These are phyloP conservation scores for Cicer bijugum DNA, from an alignment of 306 rosid genomes.

Conservation along the genomic window DNA sequence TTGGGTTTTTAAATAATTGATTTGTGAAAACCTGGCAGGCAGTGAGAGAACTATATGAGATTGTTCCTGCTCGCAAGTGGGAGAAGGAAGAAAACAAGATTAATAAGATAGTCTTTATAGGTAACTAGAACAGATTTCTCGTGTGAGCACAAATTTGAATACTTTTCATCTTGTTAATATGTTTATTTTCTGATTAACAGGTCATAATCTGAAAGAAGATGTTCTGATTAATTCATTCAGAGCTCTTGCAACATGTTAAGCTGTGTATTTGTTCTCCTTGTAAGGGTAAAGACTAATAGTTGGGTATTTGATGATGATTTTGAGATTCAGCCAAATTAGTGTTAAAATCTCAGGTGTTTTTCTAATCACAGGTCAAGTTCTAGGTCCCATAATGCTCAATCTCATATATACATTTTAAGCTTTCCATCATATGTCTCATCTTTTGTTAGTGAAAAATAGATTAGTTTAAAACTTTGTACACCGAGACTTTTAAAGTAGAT, in stretches of 20 bases:
- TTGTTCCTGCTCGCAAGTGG: conserved; percentile 89
- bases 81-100: conserved; percentile 62
- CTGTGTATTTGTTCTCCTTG: conserved; percentile 23
- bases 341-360: not conserved
- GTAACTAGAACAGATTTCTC: conserved; percentile 46
- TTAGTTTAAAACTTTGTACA: too few relatives aligned
- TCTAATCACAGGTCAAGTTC: not conserved
- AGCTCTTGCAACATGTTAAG: conserved; percentile 43
- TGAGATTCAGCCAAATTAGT: conserved; percentile 30
- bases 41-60: conserved; percentile 87
- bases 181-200: conserved; percentile 43
- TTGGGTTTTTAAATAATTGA: not conserved
- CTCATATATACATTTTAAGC: not conserved
- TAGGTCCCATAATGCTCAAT: not conserved
- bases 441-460: too few relatives aligned
- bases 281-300: not conserved
- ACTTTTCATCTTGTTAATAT: conserved; percentile 17
- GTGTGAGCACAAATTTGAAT: conserved; percentile 17
- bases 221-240: conserved; percentile 48
- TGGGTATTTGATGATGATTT: conserved; percentile 27
- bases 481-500: too few relatives aligned
- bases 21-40: conserved; percentile 60
- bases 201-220: conserved; percentile 62
- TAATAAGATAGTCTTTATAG: conserved; percentile 90
- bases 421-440: not conserved